phyloP scores from a whole-genome alignment of 352 stramenopile genomes.

The Globisporangium spinosum region DNA sequence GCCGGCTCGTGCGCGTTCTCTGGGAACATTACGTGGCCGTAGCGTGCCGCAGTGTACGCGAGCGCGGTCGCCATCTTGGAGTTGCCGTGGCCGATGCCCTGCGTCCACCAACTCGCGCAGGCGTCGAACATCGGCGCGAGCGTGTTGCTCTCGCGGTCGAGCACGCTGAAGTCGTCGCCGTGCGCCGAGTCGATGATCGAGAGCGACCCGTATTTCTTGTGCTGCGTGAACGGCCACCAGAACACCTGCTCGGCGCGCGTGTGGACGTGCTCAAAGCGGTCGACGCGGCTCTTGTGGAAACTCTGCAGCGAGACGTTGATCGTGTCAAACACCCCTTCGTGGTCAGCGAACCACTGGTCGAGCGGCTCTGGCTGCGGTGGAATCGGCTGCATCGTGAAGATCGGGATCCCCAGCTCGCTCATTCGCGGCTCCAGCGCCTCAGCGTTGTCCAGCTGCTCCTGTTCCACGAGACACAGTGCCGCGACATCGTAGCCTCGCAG shows the following conservation, averaged over 20 bases:
- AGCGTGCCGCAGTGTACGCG: constrained; percentile 87
- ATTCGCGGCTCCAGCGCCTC: constrained; percentile 54
- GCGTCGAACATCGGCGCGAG: constrained; percentile 83
- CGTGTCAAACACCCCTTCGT: constrained; percentile 46
- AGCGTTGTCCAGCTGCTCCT: constrained; percentile 66
- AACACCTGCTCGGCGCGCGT: constrained; percentile 70
- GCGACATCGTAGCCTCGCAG: constrained; percentile 90
- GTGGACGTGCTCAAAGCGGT: constrained; percentile 53
- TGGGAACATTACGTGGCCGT: constrained; percentile 92
- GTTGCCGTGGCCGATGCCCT: constrained; percentile 89
- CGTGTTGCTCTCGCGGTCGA: constrained; percentile 42
- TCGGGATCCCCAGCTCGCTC: constrained; percentile 65
- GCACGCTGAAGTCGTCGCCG: constrained; percentile 81
- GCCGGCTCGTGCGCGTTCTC: constrained; percentile 88
- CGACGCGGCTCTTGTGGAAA: constrained; percentile 56
- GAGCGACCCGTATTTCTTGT: constrained; percentile 79
- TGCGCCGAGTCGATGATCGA: constrained; percentile 89
- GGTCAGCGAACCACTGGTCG: constrained; percentile 56
- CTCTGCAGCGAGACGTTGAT: constrained; percentile 44
- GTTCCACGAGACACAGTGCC: constrained; percentile 79
- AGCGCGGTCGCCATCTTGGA: constrained; percentile 83
- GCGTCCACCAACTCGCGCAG: constrained; percentile 92
- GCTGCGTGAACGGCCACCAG: constrained; percentile 94
- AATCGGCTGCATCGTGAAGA: constrained; percentile 71
- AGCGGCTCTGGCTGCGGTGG: constrained; percentile 74